A percentile compares a stretch with the other conserved stretches of the same genome.
phyloP scores from a whole-genome alignment of 2,329 filamentous ascomycete genomes.

The Exophiala lecanii-corni region DNA sequence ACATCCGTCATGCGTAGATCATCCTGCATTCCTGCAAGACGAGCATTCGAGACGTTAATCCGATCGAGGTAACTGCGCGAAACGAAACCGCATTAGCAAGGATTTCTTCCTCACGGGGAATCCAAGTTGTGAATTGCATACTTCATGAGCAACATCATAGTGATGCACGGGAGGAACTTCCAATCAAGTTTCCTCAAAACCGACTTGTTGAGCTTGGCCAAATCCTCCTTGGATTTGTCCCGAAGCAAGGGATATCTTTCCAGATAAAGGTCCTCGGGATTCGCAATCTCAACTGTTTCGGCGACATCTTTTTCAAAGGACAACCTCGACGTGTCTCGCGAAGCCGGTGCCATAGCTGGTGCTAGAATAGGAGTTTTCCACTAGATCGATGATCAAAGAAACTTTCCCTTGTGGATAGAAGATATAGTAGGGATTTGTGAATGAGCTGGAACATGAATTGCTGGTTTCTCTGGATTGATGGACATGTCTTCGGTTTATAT shows the following conservation, averaged over 20 bases:
- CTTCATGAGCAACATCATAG: slow-evolving; percentile 1
- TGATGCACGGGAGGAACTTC: background rate
- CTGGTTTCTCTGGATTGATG: no score
- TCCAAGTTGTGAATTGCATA: background rate
- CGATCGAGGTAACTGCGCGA: slow-evolving; percentile 39
- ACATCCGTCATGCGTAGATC: slow-evolving; percentile 35
- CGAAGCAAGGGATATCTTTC: background rate
- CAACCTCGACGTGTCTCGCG: background rate
- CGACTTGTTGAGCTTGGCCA: background rate
- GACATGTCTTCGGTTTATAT: no score
- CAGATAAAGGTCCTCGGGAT: background rate
- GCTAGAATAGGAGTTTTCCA: no score
- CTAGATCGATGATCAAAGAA: no score
- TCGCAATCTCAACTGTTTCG: background rate
- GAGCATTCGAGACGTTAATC: slow-evolving; percentile 40
- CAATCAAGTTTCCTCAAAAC: slow-evolving; percentile 1
- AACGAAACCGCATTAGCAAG: background rate
- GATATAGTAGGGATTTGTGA: no score
- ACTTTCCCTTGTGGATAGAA: no score
- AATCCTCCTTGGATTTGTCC: background rate
- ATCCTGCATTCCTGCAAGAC: slow-evolving; percentile 35
- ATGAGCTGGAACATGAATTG: no score
- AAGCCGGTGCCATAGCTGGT: background rate
- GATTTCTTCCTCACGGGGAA: background rate
- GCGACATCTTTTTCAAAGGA: background rate